Evolutionary conservation across 169 alveolate species (phyloP), one percentile per base, ranked within the genome.

Genomic region (Eimeria tenella): DNA sequence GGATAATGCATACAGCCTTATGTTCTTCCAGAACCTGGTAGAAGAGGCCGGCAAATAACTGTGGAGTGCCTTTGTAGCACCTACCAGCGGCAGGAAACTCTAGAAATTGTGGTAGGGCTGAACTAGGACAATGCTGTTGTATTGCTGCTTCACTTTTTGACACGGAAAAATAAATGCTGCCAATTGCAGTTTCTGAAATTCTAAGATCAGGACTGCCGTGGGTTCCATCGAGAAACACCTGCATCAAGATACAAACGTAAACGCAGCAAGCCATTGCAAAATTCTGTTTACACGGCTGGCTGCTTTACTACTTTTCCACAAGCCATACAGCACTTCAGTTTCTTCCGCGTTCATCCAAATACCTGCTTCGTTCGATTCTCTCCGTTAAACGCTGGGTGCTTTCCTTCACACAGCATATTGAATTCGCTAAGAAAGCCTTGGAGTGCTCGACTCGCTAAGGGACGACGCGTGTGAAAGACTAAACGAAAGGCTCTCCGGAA

Each of bases 371-470:
- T 93, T 56, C 92, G 21, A 62, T 93, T 93, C 15, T 93, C 71
- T 21, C 95, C 95, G 91, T 93, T 68, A 31, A 93, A 93, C n/a
- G 89, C 93, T 23, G 95, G 95, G 55, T 93, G 95, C 4, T 71
- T 93, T 13, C 95, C 95, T 50, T 93, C 95, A 60, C 95, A 93
- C 5, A 93, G 63, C 53, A 19, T 75, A 23, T 93, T 81, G 87
- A 93, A 77, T 50, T 93, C 95, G 21, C 55, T 84, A 5, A 91
- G 15, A 19, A 91, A 65, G 3, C 56, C 55, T 10, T 70, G 42
- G 42, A 81, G 56, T n/a, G 11, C 74, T 49, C 58, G 62, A 23
- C 87, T 86, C 17, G 65, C 65, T 11, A 21, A 13, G 82, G 79
- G 31, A 74, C 88, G 91, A 6, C 95, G 90, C n/a, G 95, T 91